Evolutionary conservation across 345 rosid species (phyloP).

Genomic region (Pistacia atlantica): DNA sequence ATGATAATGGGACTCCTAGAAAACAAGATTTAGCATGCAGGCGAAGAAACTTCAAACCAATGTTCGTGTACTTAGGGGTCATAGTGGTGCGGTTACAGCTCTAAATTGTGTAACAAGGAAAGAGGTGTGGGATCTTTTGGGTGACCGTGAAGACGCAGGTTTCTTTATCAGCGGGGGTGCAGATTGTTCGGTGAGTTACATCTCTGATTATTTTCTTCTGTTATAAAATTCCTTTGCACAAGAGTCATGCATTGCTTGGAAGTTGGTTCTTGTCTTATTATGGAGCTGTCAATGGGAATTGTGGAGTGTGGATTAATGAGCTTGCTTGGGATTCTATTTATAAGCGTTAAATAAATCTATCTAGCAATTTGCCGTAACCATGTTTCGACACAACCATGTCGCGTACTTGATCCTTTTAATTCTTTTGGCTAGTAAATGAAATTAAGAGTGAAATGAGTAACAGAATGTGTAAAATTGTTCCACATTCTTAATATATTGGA

Average conservation of each 20-base stretch:
- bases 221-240: conserved; percentile 3
- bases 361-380: neutral
- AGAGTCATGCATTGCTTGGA: conserved; percentile 10
- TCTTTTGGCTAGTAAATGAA: neutral
- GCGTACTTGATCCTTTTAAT: neutral
- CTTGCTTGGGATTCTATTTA: neutral
- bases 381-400: neutral
- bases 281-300: conserved; percentile 3
- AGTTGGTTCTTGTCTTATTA: conserved; percentile 2
- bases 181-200: conserved; percentile 68
- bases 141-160: conserved; percentile 99
- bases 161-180: conserved; percentile 99
- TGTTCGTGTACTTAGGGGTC: conserved; percentile 91
- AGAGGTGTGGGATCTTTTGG: conserved; percentile 98
- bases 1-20: conserved; percentile 47
- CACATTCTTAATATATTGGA: neutral
- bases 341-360: neutral
- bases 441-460: neutral
- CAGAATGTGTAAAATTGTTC: neutral
- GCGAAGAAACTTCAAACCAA: conserved; percentile 91
- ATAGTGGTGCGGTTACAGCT: conserved; percentile 89
- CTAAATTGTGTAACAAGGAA: conserved; percentile 95
- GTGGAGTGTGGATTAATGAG: neutral
- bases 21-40: conserved; percentile 70
- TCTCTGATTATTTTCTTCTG: conserved; percentile 11